Conservation (phyloP, 306 rosid genomes). For the Clitoria ternatea region DNA sequence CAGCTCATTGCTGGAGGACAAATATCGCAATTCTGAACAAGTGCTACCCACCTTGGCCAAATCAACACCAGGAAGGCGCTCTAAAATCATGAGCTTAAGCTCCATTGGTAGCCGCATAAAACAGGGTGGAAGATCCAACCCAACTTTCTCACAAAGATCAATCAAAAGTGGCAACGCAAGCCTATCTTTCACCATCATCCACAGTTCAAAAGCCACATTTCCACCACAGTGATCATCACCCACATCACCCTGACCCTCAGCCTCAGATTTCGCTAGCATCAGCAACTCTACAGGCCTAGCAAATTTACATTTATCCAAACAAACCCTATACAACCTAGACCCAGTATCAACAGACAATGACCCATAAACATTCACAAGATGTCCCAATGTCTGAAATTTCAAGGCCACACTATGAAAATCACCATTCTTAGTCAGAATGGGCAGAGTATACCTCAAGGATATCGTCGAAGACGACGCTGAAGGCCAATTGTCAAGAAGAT, state of each 20-base stretch:
- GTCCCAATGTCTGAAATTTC: conserved; percentile 63
- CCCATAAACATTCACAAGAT: conserved; percentile 55
- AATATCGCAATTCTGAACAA: conserved; percentile 46
- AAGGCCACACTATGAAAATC: conserved; percentile 33
- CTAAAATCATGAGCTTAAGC: conserved; percentile 60
- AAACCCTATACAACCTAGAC: conserved; percentile 35
- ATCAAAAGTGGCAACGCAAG: conserved; percentile 71
- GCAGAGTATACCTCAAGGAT: conserved; percentile 56
- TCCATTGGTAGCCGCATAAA: conserved; percentile 68
- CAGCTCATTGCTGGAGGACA: conserved; percentile 45
- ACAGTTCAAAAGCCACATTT: conserved; percentile 49
- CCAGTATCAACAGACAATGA: conserved; percentile 38
- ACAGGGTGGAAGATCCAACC: conserved; percentile 59
- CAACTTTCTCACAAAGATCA: conserved; percentile 65
- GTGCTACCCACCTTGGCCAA: conserved; percentile 49
- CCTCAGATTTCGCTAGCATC: conserved; percentile 37
- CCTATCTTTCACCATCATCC: conserved; percentile 76
- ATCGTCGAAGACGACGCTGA: conserved; percentile 28
- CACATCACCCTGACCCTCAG: conserved; percentile 1
- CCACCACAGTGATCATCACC: conserved; percentile 20
- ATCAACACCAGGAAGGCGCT: conserved; percentile 52
- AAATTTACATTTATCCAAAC: conserved; percentile 46
- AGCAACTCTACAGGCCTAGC: conserved; percentile 30
- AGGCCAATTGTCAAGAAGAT: conserved; percentile 39
- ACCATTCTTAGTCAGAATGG: conserved; percentile 37